Percentiles rank a stretch among this genome's conserved stretches.
phyloP scores from a whole-genome alignment of 2,329 filamentous ascomycete species.

The Didymella pomorum region DNA sequence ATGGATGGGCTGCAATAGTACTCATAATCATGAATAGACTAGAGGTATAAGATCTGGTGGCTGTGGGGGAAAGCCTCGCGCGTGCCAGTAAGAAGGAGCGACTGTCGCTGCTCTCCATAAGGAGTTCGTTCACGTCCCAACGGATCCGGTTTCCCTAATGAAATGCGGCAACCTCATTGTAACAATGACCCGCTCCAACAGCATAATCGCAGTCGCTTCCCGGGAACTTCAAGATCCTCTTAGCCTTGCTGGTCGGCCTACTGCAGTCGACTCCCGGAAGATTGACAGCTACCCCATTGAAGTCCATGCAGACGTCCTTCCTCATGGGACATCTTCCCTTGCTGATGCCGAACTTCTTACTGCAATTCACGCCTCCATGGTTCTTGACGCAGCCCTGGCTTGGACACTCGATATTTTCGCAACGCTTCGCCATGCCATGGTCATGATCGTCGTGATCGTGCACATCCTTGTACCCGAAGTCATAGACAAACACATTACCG shows the following conservation, averaged over 20 bases:
- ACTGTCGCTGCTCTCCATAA: no score
- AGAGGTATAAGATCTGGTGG: no score
- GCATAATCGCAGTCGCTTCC: background rate
- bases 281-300: background rate
- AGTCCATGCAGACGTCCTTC: background rate
- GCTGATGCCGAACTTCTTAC: background rate
- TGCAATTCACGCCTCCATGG: background rate
- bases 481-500: background rate
- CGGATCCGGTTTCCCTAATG: background rate
- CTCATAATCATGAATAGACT: no score
- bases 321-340: background rate
- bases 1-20: no score
- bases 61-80: no score
- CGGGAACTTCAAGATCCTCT: background rate
- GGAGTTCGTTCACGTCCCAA: no score
- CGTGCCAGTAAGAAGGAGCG: no score
- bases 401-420: background rate
- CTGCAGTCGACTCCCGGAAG: background rate
- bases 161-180: background rate
- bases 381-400: background rate
- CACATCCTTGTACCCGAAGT: background rate
- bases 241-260: background rate
- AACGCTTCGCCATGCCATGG: background rate
- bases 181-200: background rate
- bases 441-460: background rate